Base-by-base conservation (phyloP, 1,139 yeast genomes). In the Spencermartinsiella ligniputridi region DNA sequence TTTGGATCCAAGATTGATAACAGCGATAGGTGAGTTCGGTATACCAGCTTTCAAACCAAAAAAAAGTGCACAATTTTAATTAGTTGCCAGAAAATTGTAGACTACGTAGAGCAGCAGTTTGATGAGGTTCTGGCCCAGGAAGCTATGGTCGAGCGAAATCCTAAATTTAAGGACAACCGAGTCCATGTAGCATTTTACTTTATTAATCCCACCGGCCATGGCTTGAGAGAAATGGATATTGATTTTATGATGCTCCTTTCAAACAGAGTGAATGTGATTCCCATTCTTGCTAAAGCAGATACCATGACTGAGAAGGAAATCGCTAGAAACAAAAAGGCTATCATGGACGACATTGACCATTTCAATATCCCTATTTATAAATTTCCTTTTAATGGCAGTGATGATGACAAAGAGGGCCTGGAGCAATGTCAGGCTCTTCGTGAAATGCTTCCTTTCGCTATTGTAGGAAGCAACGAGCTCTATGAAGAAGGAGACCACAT, bases 41-140 rank as follows among this genome's bases (percentile, higher is more conserved):
- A 34, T n/a, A 18, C 19, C 25, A 35, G 37, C 2, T n/a, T 42
- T 6, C 35, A 36, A 32, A 16, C 40, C 19, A 45, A 34, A 25
- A 12, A 3, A 2, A 18, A 9, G 6, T n/a, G 24, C 19, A 41
- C 9, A 30, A 27, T 15, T 13, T 17, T 25, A 40, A 41, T 24
- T 16, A 57, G 88, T 61, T 84, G 86, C 59, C 72, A 71, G 30
- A 84, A 84, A 52, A 81, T 92, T 49, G 80, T 82, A 44, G 78
- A 77, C 49, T 90, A 81, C 62, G 70, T 92, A 53, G 92, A 86
- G 60, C 87, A 82, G 61, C 97, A 90, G 64, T 90, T 86, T 64
- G 98, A 92, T 65, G 88, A 85, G 56, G 94, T 90, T 34, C 75
- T 92, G 54, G 82, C 87, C 12, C 97, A 92, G 65, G 97, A 92